phyloP scores from a whole-genome alignment of 106 monocot species.

The Posidonia australis region DNA sequence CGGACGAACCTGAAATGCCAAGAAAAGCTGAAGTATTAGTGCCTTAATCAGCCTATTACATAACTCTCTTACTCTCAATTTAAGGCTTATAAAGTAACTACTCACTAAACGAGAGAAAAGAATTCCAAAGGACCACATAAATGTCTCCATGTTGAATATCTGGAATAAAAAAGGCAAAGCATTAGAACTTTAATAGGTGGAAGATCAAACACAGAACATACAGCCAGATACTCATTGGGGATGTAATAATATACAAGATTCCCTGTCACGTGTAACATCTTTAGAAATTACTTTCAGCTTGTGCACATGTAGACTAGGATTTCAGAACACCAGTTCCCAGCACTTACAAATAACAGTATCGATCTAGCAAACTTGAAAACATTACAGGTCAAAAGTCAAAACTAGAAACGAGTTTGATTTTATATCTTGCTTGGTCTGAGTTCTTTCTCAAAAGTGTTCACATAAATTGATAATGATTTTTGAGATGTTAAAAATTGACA shows the following conservation, averaged over 20 bases:
- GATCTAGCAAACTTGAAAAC: too few species aligned
- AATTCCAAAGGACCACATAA: constrained; percentile 95
- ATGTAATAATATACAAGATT: neutral
- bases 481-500: too few species aligned
- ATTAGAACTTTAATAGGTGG: neutral
- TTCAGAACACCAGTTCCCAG: too few species aligned
- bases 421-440: too few species aligned
- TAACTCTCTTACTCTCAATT: neutral
- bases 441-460: too few species aligned
- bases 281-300: too few species aligned
- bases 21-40: neutral
- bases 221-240: neutral
- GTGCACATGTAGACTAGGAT: too few species aligned
- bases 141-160: constrained; percentile 87
- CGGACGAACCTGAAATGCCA: constrained; percentile 61
- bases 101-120: constrained; percentile 93
- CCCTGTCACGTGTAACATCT: too few species aligned
- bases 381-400: too few species aligned
- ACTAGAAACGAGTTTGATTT: too few species aligned
- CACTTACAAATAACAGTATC: too few species aligned
- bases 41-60: neutral
- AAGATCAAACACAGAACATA: neutral
- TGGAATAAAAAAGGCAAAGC: constrained; percentile 16
- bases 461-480: too few species aligned
- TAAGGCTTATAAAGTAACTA: neutral